Evolutionary conservation across 1,139 yeast genomes (phyloP).

Genomic region (Geotrichum klebahnii): DNA sequence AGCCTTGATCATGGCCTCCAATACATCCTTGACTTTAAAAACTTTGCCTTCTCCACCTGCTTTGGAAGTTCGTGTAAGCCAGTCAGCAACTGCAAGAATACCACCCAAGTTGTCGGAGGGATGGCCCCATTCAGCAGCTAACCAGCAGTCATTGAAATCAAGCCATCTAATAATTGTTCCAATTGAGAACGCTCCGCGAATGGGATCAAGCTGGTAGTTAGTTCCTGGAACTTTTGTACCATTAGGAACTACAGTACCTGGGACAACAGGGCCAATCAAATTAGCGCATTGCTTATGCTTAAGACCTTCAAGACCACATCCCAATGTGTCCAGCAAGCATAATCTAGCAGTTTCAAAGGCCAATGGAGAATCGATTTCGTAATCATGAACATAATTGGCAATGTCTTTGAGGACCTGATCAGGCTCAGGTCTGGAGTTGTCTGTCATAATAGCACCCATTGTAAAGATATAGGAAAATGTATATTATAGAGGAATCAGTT

Average conservation of each 20-base stretch:
- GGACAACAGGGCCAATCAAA: constrained; percentile 53
- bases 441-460: constrained; percentile 38
- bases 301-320: constrained; percentile 59
- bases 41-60: constrained; percentile 43
- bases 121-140: constrained; percentile 66
- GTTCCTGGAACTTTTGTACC: constrained; percentile 56
- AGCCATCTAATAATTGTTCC: constrained; percentile 58
- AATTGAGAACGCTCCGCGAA: constrained; percentile 54
- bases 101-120: constrained; percentile 60
- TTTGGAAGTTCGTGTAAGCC: constrained; percentile 48
- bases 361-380: constrained; percentile 45
- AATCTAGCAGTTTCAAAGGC: constrained; percentile 53
- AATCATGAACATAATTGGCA: constrained; percentile 50
- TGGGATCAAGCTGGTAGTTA: constrained; percentile 48
- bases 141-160: constrained; percentile 60
- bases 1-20: constrained; percentile 56
- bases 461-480: not conserved
- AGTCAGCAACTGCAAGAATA: constrained; percentile 55
- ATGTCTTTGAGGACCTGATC: constrained; percentile 50
- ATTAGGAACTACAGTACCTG: constrained; percentile 52
- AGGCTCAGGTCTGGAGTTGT: constrained; percentile 48
- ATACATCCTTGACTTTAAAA: constrained; percentile 48
- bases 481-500: not conserved
- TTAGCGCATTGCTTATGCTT: constrained; percentile 49
- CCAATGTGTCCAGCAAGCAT: constrained; percentile 54